Evolutionary conservation across 371 early-diverging fungal species (phyloP).

Genomic region (Entomophthora muscae): DNA sequence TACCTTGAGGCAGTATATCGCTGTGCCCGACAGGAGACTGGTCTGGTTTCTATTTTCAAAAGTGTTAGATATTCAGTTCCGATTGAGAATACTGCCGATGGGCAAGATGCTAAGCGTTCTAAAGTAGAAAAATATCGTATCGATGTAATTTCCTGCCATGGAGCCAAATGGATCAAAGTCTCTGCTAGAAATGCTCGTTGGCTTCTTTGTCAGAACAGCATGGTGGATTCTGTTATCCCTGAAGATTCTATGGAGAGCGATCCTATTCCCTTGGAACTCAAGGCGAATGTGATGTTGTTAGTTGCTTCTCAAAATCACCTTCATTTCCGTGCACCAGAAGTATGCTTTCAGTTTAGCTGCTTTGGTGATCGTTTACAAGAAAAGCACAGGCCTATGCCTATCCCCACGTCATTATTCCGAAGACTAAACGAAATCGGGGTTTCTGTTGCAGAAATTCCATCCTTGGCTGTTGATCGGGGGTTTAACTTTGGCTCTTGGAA

Average conservation of each 20-base stretch:
- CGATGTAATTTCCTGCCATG: neutral
- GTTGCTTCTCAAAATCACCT: neutral
- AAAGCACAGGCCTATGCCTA: neutral
- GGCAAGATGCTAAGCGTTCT: neutral
- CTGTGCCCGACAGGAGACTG: neutral
- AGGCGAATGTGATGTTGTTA: neutral
- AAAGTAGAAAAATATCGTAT: neutral
- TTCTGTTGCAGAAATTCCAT: neutral
- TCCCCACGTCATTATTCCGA: neutral
- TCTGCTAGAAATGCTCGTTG: neutral
- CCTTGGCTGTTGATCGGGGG: neutral
- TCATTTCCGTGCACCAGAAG: neutral
- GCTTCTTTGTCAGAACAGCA: neutral
- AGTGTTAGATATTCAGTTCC: neutral
- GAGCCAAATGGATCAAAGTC: neutral
- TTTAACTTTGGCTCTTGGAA: neutral
- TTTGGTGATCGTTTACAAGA: neutral
- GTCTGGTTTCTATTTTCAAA: neutral
- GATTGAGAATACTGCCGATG: neutral
- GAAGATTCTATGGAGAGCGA: neutral
- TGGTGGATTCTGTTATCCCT: neutral
- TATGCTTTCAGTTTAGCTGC: neutral
- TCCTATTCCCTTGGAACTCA: neutral
- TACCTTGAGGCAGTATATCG: conserved; percentile 1
- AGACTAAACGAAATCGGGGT: neutral